Percentiles rank a stretch among this genome's conserved stretches.
Evolutionary conservation across 176 grass and related monocot genomes (phyloP).

Genomic region (Bolboschoenus planiculmis): DNA sequence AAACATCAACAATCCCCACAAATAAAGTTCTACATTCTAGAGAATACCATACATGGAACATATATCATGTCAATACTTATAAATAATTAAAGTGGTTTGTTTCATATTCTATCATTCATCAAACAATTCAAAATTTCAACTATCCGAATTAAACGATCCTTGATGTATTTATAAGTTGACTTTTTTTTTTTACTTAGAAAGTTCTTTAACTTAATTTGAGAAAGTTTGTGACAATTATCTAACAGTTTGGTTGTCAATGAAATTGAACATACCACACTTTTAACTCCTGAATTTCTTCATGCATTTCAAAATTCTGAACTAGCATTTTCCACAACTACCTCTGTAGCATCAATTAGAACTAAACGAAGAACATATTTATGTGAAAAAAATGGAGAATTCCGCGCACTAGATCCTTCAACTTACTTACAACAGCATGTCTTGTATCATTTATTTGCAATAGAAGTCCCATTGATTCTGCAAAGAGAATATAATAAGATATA

Average conservation of each 20-base stretch:
- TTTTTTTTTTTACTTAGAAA: too few species aligned
- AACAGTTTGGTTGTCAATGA: neutral
- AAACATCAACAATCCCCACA: neutral
- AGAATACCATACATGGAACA: neutral
- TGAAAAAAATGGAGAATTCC: constrained; percentile 26
- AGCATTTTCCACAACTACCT: neutral
- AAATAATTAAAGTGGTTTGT: neutral
- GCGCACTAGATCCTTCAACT: constrained; percentile 24
- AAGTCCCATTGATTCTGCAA: constrained; percentile 40
- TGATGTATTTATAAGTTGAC: neutral
- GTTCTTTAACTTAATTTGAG: too few species aligned
- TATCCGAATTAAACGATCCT: neutral
- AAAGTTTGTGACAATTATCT: neutral
- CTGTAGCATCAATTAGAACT: constrained; percentile 5
- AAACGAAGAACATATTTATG: neutral
- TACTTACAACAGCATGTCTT: constrained; percentile 28
- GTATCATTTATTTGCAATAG: constrained; percentile 35
- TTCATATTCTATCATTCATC: neutral
- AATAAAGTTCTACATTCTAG: neutral
- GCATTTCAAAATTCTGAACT: neutral
- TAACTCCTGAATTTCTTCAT: neutral
- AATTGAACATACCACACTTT: neutral
- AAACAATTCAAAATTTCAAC: neutral
- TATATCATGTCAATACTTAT: neutral
- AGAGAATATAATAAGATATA: neutral